Conservation (phyloP, 176 grass and related monocot genomes). For the Musa beccarii region DNA sequence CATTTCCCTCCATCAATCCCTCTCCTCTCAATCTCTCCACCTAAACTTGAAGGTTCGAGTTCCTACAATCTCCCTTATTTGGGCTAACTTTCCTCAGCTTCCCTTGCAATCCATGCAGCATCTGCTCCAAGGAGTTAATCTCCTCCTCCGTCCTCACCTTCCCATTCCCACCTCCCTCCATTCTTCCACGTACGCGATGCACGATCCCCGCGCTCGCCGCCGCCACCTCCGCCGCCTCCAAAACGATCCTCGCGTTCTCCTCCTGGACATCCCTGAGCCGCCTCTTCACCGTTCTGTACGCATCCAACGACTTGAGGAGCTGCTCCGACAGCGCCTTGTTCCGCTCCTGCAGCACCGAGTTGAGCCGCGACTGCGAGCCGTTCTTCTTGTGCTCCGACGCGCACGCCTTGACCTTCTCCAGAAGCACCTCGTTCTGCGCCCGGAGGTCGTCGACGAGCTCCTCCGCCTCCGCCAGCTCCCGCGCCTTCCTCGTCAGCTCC, state of each 20-base stretch:
- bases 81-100: slow-evolving; percentile 4
- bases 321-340: slow-evolving; percentile 26
- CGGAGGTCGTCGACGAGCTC: slow-evolving; percentile 26
- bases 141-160: slow-evolving; percentile 13
- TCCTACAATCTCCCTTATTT: too few relatives aligned
- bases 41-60: too few relatives aligned
- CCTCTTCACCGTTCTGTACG: slow-evolving; percentile 12
- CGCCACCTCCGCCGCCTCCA: not conserved
- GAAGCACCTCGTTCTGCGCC: slow-evolving; percentile 18
- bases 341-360: slow-evolving; percentile 8
- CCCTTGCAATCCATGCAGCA: not conserved
- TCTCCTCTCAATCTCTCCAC: too few relatives aligned
- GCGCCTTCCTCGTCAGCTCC: slow-evolving; percentile 29
- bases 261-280: slow-evolving; percentile 1
- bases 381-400: not conserved
- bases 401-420: slow-evolving; percentile 21
- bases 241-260: not conserved
- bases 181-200: not conserved
- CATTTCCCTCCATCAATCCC: too few relatives aligned
- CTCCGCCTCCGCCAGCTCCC: slow-evolving; percentile 22
- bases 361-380: not conserved
- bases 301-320: slow-evolving; percentile 11
- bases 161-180: not conserved
- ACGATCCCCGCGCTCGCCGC: not conserved
- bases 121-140: slow-evolving; percentile 7